Evolutionary conservation across 768 basidiomycete genomes (phyloP).

Genomic region (Boletales sp.): DNA sequence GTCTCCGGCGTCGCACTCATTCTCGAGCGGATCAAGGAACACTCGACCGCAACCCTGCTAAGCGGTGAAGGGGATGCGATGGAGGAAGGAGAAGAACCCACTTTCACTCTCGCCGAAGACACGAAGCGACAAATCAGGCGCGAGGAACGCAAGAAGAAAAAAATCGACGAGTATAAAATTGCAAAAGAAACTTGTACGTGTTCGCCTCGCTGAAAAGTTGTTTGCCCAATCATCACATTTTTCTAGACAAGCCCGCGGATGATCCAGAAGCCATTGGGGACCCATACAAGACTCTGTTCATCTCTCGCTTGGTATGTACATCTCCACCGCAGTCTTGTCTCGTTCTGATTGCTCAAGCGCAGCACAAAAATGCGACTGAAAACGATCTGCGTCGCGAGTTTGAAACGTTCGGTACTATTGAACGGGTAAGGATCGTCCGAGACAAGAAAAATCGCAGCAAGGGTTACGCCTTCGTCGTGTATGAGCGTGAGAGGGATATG

Average conservation of each 20-base stretch:
- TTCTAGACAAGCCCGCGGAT: conserved; percentile 85
- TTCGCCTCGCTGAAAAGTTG: background rate
- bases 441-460: conserved; percentile 85
- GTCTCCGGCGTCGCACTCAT: conserved; percentile 76
- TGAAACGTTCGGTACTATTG: conserved; percentile 91
- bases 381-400: conserved; percentile 92
- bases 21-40: conserved; percentile 71
- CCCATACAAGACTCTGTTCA: conserved; percentile 98
- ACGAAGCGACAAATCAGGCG: conserved; percentile 72
- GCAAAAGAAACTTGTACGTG: conserved; percentile 84
- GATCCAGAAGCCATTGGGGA: conserved; percentile 90
- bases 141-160: conserved; percentile 76
- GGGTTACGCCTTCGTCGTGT: conserved; percentile 97
- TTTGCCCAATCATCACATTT: conserved; percentile 5
- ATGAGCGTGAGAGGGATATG: conserved; percentile 98
- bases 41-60: conserved; percentile 65
- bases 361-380: conserved; percentile 93
- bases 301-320: conserved; percentile 75
- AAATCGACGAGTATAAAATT: conserved; percentile 67
- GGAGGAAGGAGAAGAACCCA: conserved; percentile 83
- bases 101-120: conserved; percentile 80
- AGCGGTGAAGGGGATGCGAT: conserved; percentile 60
- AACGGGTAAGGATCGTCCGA: conserved; percentile 88
- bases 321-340: background rate
- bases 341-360: conserved; percentile 17